Conservation (phyloP, 1,284 basidiomycete species). For the Naganishia sp. region DNA sequence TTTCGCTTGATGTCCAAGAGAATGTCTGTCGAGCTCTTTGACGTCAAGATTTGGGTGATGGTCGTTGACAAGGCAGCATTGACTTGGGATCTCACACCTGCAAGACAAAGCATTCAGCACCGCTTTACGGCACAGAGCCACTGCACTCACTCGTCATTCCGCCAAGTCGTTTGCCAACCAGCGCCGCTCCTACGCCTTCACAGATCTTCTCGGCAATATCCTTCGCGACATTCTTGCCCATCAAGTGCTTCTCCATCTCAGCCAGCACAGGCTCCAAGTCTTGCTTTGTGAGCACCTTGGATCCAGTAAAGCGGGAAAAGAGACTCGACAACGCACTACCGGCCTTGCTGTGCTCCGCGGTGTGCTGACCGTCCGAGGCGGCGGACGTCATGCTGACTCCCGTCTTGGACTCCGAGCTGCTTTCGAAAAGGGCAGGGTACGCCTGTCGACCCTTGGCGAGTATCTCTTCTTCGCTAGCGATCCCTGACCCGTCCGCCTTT, state of each 20-base stretch:
- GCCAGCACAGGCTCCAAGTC: constrained; percentile 86
- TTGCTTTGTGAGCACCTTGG: constrained; percentile 76
- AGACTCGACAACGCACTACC: constrained; percentile 57
- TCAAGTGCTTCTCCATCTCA: constrained; percentile 94
- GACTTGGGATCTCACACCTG: constrained; percentile 82
- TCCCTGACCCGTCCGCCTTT: constrained; percentile 46
- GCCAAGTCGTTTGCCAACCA: constrained; percentile 87
- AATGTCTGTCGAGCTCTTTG: constrained; percentile 94
- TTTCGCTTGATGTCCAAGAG: constrained; percentile 67
- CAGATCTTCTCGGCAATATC: constrained; percentile 94
- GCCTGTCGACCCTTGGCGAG: constrained; percentile 37
- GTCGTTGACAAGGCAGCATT: constrained; percentile 78
- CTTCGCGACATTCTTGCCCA: constrained; percentile 98
- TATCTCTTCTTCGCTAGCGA: constrained; percentile 51
- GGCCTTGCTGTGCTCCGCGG: constrained; percentile 53
- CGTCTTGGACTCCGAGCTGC: constrained; percentile 1
- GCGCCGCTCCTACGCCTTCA: constrained; percentile 81
- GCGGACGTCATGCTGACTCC: neutral
- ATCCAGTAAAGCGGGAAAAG: constrained; percentile 76
- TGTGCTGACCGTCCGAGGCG: constrained; percentile 49
- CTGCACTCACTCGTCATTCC: constrained; percentile 73
- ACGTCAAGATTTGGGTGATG: constrained; percentile 90
- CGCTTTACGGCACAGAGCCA: constrained; percentile 6
- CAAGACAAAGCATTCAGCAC: neutral
- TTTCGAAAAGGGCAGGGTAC: constrained; percentile 30